Base-by-base conservation (phyloP, 805 yeast species). In the Myxozyma neglecta region DNA sequence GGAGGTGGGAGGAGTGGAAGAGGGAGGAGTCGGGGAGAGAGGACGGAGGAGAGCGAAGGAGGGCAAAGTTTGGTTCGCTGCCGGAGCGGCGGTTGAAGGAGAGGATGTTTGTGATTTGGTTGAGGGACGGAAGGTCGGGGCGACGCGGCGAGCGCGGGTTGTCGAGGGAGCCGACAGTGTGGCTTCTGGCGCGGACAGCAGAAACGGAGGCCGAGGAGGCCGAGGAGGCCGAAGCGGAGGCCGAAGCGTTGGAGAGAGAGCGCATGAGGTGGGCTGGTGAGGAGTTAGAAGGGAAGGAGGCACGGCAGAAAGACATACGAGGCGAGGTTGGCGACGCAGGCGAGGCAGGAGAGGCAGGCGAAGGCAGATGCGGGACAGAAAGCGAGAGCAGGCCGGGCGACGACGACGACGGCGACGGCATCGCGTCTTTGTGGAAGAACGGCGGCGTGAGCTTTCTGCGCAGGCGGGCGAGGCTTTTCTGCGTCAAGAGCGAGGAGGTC, bases 61-160 rank as follows among this genome's bases (percentile, higher is more conserved):
- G 63, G n/a, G 63, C 47, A 39, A 57, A 56, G 48, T 54, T 64
- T 11, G 63, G 66, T 49, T 64, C 67, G 35, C 63, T 57, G 34
- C 63, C 66, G 34, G 51, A 46, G n/a, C 67, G 59, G 7, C 61
- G 50, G 9, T 57, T 48, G 45, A 60, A 50, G 16, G 66, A 59
- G 8, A 63, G 49, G 6, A 62, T 24, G 32, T 32, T 59, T 13
- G 63, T 52, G 34, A 64, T 14, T n/a, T 57, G 63, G 14, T 42
- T 45, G 29, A 58, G 49, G 5, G 39, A 51, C 5, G 53, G 51
- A 3, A 50, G 14, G 9, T 58, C 59, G 18, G 53, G 47, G 8
- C 53, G 35, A 6, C 16, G 16, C 2, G 39, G 20, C 14, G 20
- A 20, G 34, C 54, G 54, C 5, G 53, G 51, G 42, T 43, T 48